Base-by-base conservation (phyloP, 2,329 filamentous ascomycete genomes). In the Tolypocladium pustulatum region DNA sequence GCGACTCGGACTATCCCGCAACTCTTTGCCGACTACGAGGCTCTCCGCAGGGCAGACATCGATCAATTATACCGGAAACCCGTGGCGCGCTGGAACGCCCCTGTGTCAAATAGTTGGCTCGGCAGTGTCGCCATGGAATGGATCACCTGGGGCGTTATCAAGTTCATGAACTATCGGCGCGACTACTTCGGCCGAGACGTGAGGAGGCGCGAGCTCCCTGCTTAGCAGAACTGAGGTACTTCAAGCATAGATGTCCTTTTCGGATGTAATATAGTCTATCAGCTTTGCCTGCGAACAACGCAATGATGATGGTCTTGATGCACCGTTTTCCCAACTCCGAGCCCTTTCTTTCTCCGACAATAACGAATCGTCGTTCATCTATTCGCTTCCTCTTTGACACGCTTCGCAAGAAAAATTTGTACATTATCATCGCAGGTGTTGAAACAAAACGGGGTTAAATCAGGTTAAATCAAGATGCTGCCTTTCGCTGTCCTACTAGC, bases 1-100 rank as follows among this genome's bases (percentile, higher is more conserved):
- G 43, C 56, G 15, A 60, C 60, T 2, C 61, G 61, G 32, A 67
- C 66, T 5, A 71, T 79, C 41, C 71, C 73, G n/a, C 72, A 76
- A 62, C 70, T 76, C 0, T 77, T 80, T 60, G 68, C 73, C 56
- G 75, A 75, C 20, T 80, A 79, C 67, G 77, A 80, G 63, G 69
- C 65, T 38, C 69, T 80, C 38, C 66, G 78, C 5, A 68, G 75
- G 41, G 67, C 68, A 10, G 69, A 76, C 49, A 78, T 80, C 58
- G 73, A 77, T 41, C 67, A 63, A 17, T 73, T 76, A 2, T 79
- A 76, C 64, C 72, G 76, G 25, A 76, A 79, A 65, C 76, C 67
- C 12, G 60, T 64, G 54, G 57, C 59, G 2, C 61, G 67, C 49
- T 69, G 66, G 63, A 61, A 65, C 8, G 52, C 57, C 20, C 36